Evolutionary conservation across 805 yeast genomes (phyloP).

Genomic region (Ogataea polymorpha): DNA sequence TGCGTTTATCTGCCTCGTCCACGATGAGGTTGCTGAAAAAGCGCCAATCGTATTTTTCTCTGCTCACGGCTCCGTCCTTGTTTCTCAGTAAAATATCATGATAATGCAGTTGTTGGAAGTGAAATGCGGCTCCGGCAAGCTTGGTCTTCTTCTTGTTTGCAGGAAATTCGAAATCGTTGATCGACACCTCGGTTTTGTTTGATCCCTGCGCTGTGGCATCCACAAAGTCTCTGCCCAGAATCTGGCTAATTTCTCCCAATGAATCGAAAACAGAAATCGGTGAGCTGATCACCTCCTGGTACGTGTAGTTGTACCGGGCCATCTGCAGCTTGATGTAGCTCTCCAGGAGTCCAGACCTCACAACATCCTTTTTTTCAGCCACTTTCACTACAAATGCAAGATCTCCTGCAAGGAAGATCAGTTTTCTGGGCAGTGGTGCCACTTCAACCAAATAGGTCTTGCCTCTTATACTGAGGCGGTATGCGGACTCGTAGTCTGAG

Average conservation of each 20-base stretch:
- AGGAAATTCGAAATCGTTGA: conserved; percentile 27
- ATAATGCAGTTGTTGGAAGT: conserved; percentile 32
- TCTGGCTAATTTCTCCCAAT: conserved; percentile 26
- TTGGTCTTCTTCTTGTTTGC: conserved; percentile 29
- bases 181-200: conserved; percentile 18
- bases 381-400: conserved; percentile 38
- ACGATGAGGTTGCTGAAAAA: conserved; percentile 49
- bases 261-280: conserved; percentile 31
- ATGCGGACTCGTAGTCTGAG: conserved; percentile 34
- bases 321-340: conserved; percentile 33
- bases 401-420: conserved; percentile 42
- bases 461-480: conserved; percentile 37
- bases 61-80: conserved; percentile 30
- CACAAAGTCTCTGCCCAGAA: conserved; percentile 30
- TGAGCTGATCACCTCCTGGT: conserved; percentile 29
- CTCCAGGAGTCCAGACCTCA: conserved; percentile 35
- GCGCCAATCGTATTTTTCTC: conserved; percentile 60
- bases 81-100: conserved; percentile 31
- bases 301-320: conserved; percentile 17
- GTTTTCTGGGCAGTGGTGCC: conserved; percentile 43
- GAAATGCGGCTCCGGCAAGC: conserved; percentile 32
- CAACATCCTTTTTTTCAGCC: conserved; percentile 30
- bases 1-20: conserved; percentile 38
- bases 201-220: conserved; percentile 24
- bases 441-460: conserved; percentile 42